A percentile compares a stretch with the other conserved stretches of the same genome.
phyloP scores from a whole-genome alignment of 257 asterid species.

The Penstemon davidsonii region DNA sequence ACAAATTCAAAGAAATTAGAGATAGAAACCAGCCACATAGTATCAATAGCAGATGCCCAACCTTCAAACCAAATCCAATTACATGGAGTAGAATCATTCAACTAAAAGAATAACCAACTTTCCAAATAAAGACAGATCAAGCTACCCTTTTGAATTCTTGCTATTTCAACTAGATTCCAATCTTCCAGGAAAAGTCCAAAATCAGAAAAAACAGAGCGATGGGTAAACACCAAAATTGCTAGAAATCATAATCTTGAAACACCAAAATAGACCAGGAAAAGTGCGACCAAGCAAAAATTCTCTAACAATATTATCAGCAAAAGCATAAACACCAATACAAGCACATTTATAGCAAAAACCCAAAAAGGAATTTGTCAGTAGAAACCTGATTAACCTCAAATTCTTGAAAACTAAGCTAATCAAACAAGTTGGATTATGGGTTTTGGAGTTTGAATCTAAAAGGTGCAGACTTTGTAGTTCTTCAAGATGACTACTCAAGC shows the following conservation, averaged over 20 bases:
- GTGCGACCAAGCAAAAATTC: slow-evolving; percentile 55
- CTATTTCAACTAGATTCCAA: neutral
- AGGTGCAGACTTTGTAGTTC: slow-evolving; percentile 38
- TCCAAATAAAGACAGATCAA: slow-evolving; percentile 27
- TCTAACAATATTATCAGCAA: slow-evolving; percentile 1
- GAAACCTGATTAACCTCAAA: slow-evolving; percentile 18
- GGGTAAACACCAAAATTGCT: slow-evolving; percentile 38
- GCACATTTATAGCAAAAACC: no score
- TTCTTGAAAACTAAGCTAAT: slow-evolving; percentile 21
- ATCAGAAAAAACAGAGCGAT: no score
- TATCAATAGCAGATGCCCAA: slow-evolving; percentile 69
- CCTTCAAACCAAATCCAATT: slow-evolving; percentile 82
- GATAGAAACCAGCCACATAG: slow-evolving; percentile 74
- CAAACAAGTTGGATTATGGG: slow-evolving; percentile 36
- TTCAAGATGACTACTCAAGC: slow-evolving; percentile 31
- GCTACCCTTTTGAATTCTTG: slow-evolving; percentile 19
- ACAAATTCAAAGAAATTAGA: slow-evolving; percentile 67
- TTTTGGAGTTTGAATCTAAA: slow-evolving; percentile 46
- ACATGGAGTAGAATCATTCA: slow-evolving; percentile 83
- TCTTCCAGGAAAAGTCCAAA: no score
- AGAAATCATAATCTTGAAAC: slow-evolving; percentile 34
- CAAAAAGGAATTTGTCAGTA: slow-evolving; percentile 28
- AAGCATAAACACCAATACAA: no score
- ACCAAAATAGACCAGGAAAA: slow-evolving; percentile 33
- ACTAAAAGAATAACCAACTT: slow-evolving; percentile 17